Base-by-base conservation (phyloP, 1,284 basidiomycete genomes). In the Wolfiporia cocos region DNA sequence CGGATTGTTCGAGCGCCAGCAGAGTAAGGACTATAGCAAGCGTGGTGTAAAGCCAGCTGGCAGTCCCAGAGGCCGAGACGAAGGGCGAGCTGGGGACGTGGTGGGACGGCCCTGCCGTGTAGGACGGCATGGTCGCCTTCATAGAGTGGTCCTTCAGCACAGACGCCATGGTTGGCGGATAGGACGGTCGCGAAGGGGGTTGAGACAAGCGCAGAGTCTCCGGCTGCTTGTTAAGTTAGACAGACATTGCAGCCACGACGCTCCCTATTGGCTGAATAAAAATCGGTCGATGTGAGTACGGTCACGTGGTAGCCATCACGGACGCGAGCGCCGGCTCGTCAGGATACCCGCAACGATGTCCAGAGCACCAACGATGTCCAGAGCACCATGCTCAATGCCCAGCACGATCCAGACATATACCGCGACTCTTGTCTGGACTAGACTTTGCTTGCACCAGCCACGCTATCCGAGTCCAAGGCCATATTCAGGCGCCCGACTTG, bases 1-100 rank as follows among this genome's bases (percentile, higher is more conserved):
- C 78, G 21, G 76, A 70, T 68, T 97, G 92, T 58, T 92, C 89
- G 41, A 91, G 70, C 34, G 74, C 66, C 39, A 92, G 78, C 29
- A 92, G 73, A 5, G 79, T 66, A 34, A 73, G 57, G 47, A 89
- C 50, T 53, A 90, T 64, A 28, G 77, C 76, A 31, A 69, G 52
- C 20, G 81, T 75, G 2, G 86, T 87, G 62, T 73, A 82, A 28
- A 83, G 55, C 81, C 84, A 86, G 38, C 71, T 70, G 20, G 59
- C 59, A 15, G 65, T 63, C 11, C 63, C 60, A 11, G 63, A 57
- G 26, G 62, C 50, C 30, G 67, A 53, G 41, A 74, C 51, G 48
- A 75, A 63, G 5, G 73, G 67, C 22, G 73, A 60, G 14, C 72
- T 51, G 24, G 73, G 71, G 49, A 79, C 63, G 41, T 66, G 63